These are phyloP conservation scores for Malus asiatica DNA, from an alignment of 306 rosid species.

Conservation along the genomic window DNA sequence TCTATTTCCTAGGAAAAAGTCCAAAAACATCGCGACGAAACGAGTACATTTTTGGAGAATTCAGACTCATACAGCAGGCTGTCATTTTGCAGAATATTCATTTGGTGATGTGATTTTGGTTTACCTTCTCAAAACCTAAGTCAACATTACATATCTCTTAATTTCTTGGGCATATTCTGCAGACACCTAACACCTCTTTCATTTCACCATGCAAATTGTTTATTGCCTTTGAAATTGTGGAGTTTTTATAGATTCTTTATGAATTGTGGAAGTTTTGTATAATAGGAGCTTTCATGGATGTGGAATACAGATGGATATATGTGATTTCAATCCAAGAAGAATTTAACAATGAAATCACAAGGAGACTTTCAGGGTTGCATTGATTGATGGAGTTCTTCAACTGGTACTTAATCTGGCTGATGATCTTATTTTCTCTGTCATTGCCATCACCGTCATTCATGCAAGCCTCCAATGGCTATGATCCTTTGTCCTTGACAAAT, in stretches of 20 bases:
- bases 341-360: conserved; percentile 19
- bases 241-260: neutral
- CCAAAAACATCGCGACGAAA: conserved; percentile 22
- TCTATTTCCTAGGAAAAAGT: conserved; percentile 34
- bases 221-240: neutral
- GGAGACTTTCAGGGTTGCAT: conserved; percentile 24
- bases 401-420: conserved; percentile 31
- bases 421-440: conserved; percentile 24
- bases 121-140: conserved; percentile 19
- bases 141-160: neutral
- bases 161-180: neutral
- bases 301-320: conserved; percentile 21
- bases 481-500: conserved; percentile 31
- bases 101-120: conserved; percentile 25
- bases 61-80: conserved; percentile 2
- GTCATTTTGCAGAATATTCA: conserved; percentile 15
- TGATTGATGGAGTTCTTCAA: conserved; percentile 41
- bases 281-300: conserved; percentile 30
- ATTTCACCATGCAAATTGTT: neutral
- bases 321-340: conserved; percentile 24
- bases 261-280: conserved; percentile 9
- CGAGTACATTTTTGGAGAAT: conserved; percentile 24
- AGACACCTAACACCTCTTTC: neutral
- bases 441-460: conserved; percentile 14
- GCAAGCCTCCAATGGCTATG: conserved; percentile 18